A percentile compares a stretch with the other conserved stretches of the same genome.
Evolutionary conservation across 176 grass and related monocot species (phyloP).

Genomic region (Pharus latifolius): DNA sequence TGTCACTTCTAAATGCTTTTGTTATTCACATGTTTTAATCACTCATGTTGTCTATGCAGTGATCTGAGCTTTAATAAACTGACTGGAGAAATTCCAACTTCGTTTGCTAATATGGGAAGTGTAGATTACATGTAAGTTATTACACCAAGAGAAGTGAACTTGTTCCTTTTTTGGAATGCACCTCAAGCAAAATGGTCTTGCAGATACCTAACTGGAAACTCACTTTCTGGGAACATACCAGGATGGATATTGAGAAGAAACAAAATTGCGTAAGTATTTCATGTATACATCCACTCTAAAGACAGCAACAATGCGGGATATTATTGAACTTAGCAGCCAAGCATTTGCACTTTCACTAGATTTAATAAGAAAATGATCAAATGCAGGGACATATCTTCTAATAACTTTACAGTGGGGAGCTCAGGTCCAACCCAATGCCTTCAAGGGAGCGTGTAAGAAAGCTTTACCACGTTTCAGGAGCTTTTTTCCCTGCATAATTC

Average conservation of each 20-base stretch:
- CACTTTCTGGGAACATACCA: slow-evolving; percentile 71
- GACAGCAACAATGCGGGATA: not conserved
- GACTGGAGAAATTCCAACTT: slow-evolving; percentile 58
- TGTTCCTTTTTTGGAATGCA: not conserved
- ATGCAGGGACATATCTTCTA: slow-evolving; percentile 80
- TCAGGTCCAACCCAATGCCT: slow-evolving; percentile 48
- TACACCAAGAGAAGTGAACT: not conserved
- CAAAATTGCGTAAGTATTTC: slow-evolving; percentile 58
- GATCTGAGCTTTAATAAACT: slow-evolving; percentile 89
- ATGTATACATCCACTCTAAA: not conserved
- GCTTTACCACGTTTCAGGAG: not conserved
- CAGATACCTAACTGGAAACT: slow-evolving; percentile 76
- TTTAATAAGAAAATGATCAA: not conserved
- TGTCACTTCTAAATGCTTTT: not conserved
- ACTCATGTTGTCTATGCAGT: slow-evolving; percentile 36
- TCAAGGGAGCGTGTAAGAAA: slow-evolving; percentile 71
- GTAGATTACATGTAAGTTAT: slow-evolving; percentile 82
- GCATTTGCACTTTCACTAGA: not conserved
- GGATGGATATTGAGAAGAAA: slow-evolving; percentile 56
- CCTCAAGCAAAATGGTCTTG: slow-evolving; percentile 13
- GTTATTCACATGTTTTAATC: slow-evolving; percentile 13
- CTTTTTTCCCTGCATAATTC: not conserved
- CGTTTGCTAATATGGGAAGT: slow-evolving; percentile 33
- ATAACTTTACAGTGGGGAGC: slow-evolving; percentile 62
- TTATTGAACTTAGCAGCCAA: not conserved